phyloP scores from a whole-genome alignment of 2,329 filamentous ascomycete genomes.

The Truncatella angustata region DNA sequence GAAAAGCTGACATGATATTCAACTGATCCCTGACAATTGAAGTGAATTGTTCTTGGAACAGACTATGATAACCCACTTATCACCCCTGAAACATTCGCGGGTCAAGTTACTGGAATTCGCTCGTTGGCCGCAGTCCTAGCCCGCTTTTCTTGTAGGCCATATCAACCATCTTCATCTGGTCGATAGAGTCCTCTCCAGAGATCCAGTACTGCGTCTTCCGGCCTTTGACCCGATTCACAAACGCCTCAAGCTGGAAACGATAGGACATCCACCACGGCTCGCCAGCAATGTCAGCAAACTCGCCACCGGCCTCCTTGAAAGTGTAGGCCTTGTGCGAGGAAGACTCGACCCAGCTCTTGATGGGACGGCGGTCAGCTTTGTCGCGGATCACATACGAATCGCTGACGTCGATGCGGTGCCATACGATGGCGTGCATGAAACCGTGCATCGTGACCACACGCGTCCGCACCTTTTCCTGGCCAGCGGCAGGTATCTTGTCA shows the following conservation, averaged over 20 bases:
- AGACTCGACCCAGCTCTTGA: slow-evolving; percentile 22
- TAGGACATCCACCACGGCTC: slow-evolving; percentile 43
- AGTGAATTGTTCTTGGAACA: not conserved
- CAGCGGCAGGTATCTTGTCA: slow-evolving; percentile 15
- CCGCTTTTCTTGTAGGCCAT: slow-evolving; percentile 42
- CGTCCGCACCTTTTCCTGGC: slow-evolving; percentile 22
- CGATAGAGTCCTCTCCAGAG: slow-evolving; percentile 38
- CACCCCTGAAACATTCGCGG: too few species aligned
- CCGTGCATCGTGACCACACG: slow-evolving; percentile 28
- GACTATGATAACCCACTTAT: not conserved
- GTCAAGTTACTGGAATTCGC: too few species aligned
- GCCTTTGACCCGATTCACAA: slow-evolving; percentile 43
- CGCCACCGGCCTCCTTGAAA: slow-evolving; percentile 28
- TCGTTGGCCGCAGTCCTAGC: slow-evolving; percentile 21
- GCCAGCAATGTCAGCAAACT: slow-evolving; percentile 21
- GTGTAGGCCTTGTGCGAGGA: slow-evolving; percentile 33
- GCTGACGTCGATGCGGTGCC: slow-evolving; percentile 36
- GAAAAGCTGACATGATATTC: too few species aligned
- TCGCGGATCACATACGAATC: slow-evolving; percentile 31
- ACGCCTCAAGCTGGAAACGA: slow-evolving; percentile 45
- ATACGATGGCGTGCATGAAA: slow-evolving; percentile 24
- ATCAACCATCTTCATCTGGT: slow-evolving; percentile 45
- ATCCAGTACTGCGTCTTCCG: slow-evolving; percentile 38
- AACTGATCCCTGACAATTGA: too few species aligned
- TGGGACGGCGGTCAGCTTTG: slow-evolving; percentile 14